These are phyloP conservation scores for Neurospora sp. DNA, from an alignment of 495 filamentous ascomycete genomes.

Conservation along the genomic window DNA sequence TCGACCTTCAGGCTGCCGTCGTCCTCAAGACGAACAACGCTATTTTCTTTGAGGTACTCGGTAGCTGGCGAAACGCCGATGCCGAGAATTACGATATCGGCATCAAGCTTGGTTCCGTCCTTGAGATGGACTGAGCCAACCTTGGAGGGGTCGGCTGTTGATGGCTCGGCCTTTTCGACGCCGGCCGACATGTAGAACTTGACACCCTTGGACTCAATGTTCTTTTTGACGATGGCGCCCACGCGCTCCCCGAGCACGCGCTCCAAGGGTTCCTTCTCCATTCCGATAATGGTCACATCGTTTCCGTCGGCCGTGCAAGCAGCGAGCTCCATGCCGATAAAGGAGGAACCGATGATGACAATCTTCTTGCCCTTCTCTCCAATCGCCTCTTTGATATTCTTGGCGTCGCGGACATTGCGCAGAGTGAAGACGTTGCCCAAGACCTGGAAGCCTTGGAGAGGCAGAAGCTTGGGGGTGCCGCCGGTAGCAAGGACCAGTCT, in stretches of 20 bases:
- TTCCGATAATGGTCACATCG: conserved; percentile 81
- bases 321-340: conserved; percentile 94
- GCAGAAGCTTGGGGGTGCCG: conserved; percentile 66
- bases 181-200: conserved; percentile 73
- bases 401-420: conserved; percentile 61
- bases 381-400: conserved; percentile 64
- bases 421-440: conserved; percentile 80
- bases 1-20: conserved; percentile 77
- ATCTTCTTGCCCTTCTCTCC: conserved; percentile 76
- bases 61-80: conserved; percentile 85
- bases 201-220: conserved; percentile 75
- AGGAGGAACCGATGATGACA: conserved; percentile 81
- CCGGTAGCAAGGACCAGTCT: conserved; percentile 88
- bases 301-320: conserved; percentile 68
- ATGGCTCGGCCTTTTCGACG: conserved; percentile 73
- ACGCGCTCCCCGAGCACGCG: conserved; percentile 76
- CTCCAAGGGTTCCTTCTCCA: conserved; percentile 79
- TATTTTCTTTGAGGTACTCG: conserved; percentile 68
- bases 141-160: conserved; percentile 47
- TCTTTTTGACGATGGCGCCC: conserved; percentile 65
- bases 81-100: conserved; percentile 84
- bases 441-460: conserved; percentile 76
- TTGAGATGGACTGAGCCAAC: conserved; percentile 80
- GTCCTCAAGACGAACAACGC: conserved; percentile 53
- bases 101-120: conserved; percentile 72